Base-by-base conservation (phyloP, 768 basidiomycete genomes). In the Rhizopogon salebrosus region DNA sequence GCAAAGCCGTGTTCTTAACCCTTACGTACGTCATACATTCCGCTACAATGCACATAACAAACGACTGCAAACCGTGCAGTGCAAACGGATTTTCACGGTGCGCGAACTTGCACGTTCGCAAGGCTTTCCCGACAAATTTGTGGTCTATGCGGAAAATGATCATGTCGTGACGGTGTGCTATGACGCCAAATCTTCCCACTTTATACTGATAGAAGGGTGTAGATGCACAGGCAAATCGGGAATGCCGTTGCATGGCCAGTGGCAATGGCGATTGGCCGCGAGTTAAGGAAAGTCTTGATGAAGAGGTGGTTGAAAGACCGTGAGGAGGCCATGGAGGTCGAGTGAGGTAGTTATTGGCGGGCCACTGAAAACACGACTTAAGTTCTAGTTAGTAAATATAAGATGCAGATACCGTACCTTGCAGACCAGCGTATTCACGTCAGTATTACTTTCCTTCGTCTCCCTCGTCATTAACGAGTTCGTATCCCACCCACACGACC, bases 401-500 rank as follows among this genome's bases (percentile, higher is more conserved):
- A 45, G 43, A 31, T 22, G 14, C 16, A 20, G 29, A 22, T 6
- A n/a, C 5, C 31, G 27, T 18, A 45, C 16, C 39, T 42, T n/a
- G 9, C 13, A 20, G 2, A 22, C 43, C 20, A 16, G 20, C 6
- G 22, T 14, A 34, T 48, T 3, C 18, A 34, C 23, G 16, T 29
- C 20, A n/a, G 37, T 14, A 24, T 13, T 23, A 52, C 8, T 49
- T 16, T 36, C 48, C 26, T 24, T 23, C 22, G 14, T 16, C 24
- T 23, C 18, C 11, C 31, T 69, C 72, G 6, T 60, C 68, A 38
- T 74, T 72, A 18, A 64, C 71, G 11, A 78, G 61, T 67, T 92
- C 85, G 60, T 90, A 92, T 1, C 91, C 90, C n/a, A 83, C 87
- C 87, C 89, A 92, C 1, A 92, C 72, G 8, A 80, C 82, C 66